Evolutionary conservation across 139 green algal genomes (phyloP).

Genomic region (Deuterostichococcus epilithicus): DNA sequence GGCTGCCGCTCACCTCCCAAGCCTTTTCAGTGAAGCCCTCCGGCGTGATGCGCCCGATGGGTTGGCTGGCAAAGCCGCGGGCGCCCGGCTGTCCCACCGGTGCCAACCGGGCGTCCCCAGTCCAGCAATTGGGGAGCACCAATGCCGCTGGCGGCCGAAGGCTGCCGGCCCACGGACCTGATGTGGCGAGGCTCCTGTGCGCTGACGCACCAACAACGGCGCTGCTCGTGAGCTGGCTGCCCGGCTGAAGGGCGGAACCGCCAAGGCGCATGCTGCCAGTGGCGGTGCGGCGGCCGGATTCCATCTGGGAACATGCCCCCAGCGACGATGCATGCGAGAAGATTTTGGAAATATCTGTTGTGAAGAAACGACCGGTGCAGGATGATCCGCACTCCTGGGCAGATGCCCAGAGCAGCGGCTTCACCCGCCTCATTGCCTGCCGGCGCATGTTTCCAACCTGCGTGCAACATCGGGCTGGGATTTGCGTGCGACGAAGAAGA

Average conservation of each 20-base stretch:
- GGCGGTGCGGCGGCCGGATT: background rate
- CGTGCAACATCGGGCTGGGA: too few species aligned
- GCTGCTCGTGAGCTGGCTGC: background rate
- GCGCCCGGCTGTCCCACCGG: too few species aligned
- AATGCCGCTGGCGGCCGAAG: background rate
- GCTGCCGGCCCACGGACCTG: background rate
- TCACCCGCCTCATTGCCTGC: background rate
- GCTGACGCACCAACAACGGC: too few species aligned
- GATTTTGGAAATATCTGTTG: too few species aligned
- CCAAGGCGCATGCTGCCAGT: background rate
- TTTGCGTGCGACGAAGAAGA: too few species aligned
- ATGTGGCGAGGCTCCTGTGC: too few species aligned
- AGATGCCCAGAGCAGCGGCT: background rate
- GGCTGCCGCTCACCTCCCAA: too few species aligned
- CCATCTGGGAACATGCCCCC: too few species aligned
- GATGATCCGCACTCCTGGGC: background rate
- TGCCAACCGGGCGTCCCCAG: background rate
- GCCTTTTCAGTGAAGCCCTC: conserved; percentile 86
- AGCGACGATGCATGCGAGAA: too few species aligned
- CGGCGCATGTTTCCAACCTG: background rate
- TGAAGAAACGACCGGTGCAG: too few species aligned
- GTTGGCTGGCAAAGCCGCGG: background rate
- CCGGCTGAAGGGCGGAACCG: background rate
- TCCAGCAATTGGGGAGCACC: background rate
- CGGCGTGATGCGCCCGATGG: conserved; percentile 45